Conservation (phyloP, 106 monocot species). For the Dioscorea dumetorum region DNA sequence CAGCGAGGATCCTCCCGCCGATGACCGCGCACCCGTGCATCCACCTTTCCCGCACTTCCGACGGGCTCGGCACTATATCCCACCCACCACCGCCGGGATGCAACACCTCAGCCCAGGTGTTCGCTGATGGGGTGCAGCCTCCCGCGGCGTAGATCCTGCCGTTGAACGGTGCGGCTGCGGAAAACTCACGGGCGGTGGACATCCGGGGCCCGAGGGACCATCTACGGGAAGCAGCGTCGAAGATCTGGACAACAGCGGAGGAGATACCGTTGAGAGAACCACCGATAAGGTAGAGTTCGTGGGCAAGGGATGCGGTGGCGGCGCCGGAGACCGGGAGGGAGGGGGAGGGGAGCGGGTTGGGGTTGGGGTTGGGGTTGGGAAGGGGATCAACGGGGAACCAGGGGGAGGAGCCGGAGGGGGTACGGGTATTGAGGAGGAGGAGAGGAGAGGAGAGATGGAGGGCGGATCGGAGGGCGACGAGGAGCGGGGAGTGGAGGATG, state of each 20-base stretch:
- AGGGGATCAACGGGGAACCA: slow-evolving; percentile 35
- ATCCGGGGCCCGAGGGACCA: slow-evolving; percentile 65
- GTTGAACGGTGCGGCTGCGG: slow-evolving; percentile 36
- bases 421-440: slow-evolving; percentile 32
- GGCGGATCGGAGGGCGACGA: slow-evolving; percentile 31
- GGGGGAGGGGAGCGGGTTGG: slow-evolving; percentile 23
- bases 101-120: slow-evolving; percentile 58
- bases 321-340: slow-evolving; percentile 16
- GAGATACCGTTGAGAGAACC: slow-evolving; percentile 43
- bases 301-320: slow-evolving; percentile 20
- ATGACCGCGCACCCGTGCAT: slow-evolving; percentile 74
- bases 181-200: slow-evolving; percentile 46
- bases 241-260: slow-evolving; percentile 40
- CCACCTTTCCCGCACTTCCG: slow-evolving; percentile 53
- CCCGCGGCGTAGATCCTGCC: slow-evolving; percentile 51
- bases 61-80: slow-evolving; percentile 46
- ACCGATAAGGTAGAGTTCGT: slow-evolving; percentile 44
- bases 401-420: slow-evolving; percentile 8
- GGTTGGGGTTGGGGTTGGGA: not conserved
- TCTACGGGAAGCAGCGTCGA: slow-evolving; percentile 24
- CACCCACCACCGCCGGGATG: slow-evolving; percentile 27
- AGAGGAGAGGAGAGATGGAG: slow-evolving; percentile 12
- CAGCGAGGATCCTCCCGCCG: slow-evolving; percentile 55
- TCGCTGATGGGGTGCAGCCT: slow-evolving; percentile 48
- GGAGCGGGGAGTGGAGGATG: slow-evolving; percentile 32